phyloP scores from a whole-genome alignment of 1,284 basidiomycete species.

The Ceratorhiza oryzae-sativae region DNA sequence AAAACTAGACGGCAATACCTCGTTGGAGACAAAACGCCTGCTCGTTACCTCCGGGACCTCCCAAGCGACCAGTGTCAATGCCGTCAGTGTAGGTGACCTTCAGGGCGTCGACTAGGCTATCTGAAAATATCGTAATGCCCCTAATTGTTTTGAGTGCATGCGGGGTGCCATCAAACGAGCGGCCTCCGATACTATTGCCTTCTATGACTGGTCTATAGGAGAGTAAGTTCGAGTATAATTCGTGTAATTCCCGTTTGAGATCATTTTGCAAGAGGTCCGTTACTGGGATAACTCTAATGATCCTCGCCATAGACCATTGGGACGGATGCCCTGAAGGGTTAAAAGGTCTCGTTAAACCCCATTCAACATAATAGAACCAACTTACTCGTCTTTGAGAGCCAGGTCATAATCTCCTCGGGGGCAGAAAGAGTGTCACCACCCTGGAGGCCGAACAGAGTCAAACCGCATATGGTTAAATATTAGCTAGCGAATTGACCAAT shows the following conservation, averaged over 20 bases:
- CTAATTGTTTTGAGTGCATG: slow-evolving; percentile 11
- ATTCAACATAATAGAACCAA: background rate
- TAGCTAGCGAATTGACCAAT: too few species aligned
- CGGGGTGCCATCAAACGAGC: background rate
- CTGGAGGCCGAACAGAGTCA: background rate
- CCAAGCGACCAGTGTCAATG: background rate
- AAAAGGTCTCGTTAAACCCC: background rate
- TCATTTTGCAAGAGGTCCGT: background rate
- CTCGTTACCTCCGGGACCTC: background rate
- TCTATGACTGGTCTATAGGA: background rate
- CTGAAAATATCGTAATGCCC: background rate
- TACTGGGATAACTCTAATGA: slow-evolving; percentile 13
- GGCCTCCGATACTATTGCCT: background rate
- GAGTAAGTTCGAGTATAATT: background rate
- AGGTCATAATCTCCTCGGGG: background rate
- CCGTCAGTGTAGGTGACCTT: background rate
- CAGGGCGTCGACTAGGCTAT: background rate
- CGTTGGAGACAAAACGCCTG: background rate
- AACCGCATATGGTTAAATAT: too few species aligned
- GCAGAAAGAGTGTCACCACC: background rate
- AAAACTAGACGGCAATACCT: background rate
- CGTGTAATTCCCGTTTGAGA: background rate
- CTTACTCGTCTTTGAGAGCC: slow-evolving; percentile 3
- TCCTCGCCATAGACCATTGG: slow-evolving; percentile 12
- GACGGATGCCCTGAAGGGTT: background rate